Evolutionary conservation across 352 stramenopile genomes (phyloP).

Genomic region (Blastocystis hominis): DNA sequence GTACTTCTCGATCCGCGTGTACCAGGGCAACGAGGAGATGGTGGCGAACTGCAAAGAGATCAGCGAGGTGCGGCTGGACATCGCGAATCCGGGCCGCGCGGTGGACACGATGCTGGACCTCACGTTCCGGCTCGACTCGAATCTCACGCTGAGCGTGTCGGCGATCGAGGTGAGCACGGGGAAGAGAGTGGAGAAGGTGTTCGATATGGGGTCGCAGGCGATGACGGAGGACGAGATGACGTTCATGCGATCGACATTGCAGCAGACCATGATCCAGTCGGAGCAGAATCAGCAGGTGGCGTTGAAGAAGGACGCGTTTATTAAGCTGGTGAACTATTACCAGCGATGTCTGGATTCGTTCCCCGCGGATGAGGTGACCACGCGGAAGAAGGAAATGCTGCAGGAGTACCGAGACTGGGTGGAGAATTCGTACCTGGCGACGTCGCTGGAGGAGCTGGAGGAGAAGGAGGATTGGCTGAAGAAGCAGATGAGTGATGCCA

Average conservation of each 20-base stretch:
- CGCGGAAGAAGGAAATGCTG: background rate
- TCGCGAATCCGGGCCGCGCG: background rate
- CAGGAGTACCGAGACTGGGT: background rate
- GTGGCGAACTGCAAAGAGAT: slow-evolving; percentile 32
- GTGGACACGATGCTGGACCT: background rate
- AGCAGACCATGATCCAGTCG: background rate
- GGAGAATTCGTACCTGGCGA: no score
- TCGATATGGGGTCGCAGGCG: slow-evolving; percentile 26
- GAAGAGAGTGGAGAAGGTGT: background rate
- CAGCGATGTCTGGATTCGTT: background rate
- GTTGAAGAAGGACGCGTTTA: background rate
- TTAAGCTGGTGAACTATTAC: background rate
- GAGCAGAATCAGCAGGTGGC: background rate
- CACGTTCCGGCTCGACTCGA: slow-evolving; percentile 10
- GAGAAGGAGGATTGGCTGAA: background rate
- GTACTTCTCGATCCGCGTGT: background rate
- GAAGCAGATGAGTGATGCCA: background rate
- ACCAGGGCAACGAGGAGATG: slow-evolving; percentile 4
- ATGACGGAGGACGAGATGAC: background rate
- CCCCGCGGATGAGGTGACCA: background rate
- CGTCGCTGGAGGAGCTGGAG: background rate
- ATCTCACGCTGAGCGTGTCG: slow-evolving; percentile 16
- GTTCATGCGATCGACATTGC: background rate
- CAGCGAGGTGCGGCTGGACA: background rate
- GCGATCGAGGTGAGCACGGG: background rate